Percentiles rank a stretch among this genome's conserved stretches.
Conservation (phyloP, 495 filamentous ascomycete genomes). For the Aspergillus ostianus region DNA sequence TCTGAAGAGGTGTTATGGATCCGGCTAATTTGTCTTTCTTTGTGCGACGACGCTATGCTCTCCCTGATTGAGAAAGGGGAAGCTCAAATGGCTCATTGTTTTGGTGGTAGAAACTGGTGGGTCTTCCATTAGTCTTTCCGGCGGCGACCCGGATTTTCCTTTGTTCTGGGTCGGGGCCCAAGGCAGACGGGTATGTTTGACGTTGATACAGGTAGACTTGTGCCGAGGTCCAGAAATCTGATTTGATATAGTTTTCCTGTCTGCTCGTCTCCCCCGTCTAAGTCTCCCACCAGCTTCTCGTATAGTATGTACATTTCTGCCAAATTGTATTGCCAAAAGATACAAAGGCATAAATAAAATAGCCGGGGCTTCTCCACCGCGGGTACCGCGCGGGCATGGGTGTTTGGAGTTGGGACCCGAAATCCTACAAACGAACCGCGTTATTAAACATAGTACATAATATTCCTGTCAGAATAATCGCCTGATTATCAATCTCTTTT, state of each 20-base stretch:
- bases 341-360: slow-evolving; percentile 5
- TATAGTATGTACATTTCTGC: not conserved
- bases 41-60: not conserved
- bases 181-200: not conserved
- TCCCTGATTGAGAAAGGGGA: not conserved
- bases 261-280: not conserved
- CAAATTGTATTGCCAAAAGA: not conserved
- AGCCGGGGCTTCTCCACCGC: slow-evolving; percentile 16
- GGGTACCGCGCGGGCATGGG: slow-evolving; percentile 17
- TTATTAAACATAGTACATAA: too few species aligned
- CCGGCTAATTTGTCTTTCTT: not conserved
- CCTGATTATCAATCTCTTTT: not conserved
- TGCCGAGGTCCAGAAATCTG: not conserved
- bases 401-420: slow-evolving; percentile 5
- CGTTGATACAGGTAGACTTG: not conserved
- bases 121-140: slow-evolving; percentile 5
- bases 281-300: not conserved
- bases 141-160: slow-evolving; percentile 10
- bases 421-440: slow-evolving; percentile 1
- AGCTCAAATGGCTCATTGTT: not conserved
- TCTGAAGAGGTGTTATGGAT: not conserved
- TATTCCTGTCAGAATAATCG: not conserved
- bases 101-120: slow-evolving; percentile 5
- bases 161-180: slow-evolving; percentile 8
- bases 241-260: not conserved